phyloP scores from a whole-genome alignment of 768 basidiomycete genomes.

The Boletus rex-veris region DNA sequence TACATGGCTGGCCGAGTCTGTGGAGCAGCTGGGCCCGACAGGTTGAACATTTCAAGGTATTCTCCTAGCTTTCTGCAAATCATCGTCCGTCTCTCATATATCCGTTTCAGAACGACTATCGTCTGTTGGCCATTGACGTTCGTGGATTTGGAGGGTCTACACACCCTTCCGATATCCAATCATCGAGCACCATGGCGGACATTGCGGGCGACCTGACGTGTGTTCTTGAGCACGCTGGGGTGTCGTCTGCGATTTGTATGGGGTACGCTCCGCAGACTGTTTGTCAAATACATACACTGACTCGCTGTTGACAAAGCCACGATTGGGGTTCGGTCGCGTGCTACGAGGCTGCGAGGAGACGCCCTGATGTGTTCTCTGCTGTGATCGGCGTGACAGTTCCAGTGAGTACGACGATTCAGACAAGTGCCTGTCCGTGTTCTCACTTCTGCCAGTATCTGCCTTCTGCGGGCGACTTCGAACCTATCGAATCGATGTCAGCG shows the following conservation, averaged over 20 bases:
- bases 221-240: constrained; percentile 50
- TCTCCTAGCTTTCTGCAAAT: neutral
- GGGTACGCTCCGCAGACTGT: constrained; percentile 42
- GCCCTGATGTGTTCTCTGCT: constrained; percentile 60
- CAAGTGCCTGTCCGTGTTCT: neutral
- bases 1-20: constrained; percentile 77
- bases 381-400: constrained; percentile 61
- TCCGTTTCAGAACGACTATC: constrained; percentile 52
- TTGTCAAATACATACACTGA: neutral
- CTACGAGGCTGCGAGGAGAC: constrained; percentile 63
- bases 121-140: constrained; percentile 56
- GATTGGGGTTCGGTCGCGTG: constrained; percentile 74
- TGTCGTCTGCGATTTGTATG: constrained; percentile 52
- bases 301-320: constrained; percentile 42
- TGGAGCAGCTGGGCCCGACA: constrained; percentile 77
- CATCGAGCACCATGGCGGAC: constrained; percentile 59
- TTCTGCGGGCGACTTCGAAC: constrained; percentile 43
- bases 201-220: constrained; percentile 62
- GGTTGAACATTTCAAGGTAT: constrained; percentile 61
- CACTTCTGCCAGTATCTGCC: constrained; percentile 53
- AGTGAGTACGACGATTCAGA: constrained; percentile 34
- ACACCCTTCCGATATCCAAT: constrained; percentile 58
- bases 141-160: constrained; percentile 71
- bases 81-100: neutral
- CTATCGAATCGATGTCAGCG: constrained; percentile 39